Percentiles rank a stretch among this genome's conserved stretches.
Evolutionary conservation across 345 rosid species (phyloP).

Genomic region (Crucihimalaya himalaica): DNA sequence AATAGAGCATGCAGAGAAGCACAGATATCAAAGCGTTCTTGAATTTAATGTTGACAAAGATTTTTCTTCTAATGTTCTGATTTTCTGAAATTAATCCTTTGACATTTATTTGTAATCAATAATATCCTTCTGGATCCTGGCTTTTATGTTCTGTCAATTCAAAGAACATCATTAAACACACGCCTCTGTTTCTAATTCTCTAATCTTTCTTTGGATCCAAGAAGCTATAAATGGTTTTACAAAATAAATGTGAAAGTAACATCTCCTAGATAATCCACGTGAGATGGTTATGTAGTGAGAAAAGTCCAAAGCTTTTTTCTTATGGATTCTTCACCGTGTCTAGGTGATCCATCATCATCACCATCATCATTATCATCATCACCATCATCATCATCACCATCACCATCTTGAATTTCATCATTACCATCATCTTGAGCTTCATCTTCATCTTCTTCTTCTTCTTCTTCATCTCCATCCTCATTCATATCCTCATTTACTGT

Average conservation of each 20-base stretch:
- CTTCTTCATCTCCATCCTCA: slow-evolving; percentile 37
- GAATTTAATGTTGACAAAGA: slow-evolving; percentile 35
- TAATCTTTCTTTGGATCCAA: slow-evolving; percentile 26
- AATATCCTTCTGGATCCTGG: slow-evolving; percentile 26
- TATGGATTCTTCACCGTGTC: slow-evolving; percentile 63
- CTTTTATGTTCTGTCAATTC: slow-evolving; percentile 35
- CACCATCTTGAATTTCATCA: slow-evolving; percentile 42
- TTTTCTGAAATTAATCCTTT: slow-evolving; percentile 23
- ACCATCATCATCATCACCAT: slow-evolving; percentile 41
- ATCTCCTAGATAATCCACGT: slow-evolving; percentile 39
- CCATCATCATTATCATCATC: slow-evolving; percentile 44
- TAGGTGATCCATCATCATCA: slow-evolving; percentile 51
- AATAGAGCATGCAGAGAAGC: slow-evolving; percentile 40
- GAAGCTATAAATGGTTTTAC: slow-evolving; percentile 31
- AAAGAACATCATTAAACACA: slow-evolving; percentile 36
- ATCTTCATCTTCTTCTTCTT: slow-evolving; percentile 37
- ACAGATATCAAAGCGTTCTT: slow-evolving; percentile 32
- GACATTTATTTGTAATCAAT: slow-evolving; percentile 41
- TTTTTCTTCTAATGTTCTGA: slow-evolving; percentile 28
- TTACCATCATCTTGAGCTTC: slow-evolving; percentile 41
- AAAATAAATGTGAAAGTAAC: slow-evolving; percentile 41
- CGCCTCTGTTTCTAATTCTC: slow-evolving; percentile 31
- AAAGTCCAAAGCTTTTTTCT: slow-evolving; percentile 86
- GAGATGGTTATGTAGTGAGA: slow-evolving; percentile 52
- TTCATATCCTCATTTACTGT: slow-evolving; percentile 43